Evolutionary conservation across 306 rosid genomes (phyloP), one percentile per base, ranked within the genome.

Genomic region (Trichosanthes cucumerina): DNA sequence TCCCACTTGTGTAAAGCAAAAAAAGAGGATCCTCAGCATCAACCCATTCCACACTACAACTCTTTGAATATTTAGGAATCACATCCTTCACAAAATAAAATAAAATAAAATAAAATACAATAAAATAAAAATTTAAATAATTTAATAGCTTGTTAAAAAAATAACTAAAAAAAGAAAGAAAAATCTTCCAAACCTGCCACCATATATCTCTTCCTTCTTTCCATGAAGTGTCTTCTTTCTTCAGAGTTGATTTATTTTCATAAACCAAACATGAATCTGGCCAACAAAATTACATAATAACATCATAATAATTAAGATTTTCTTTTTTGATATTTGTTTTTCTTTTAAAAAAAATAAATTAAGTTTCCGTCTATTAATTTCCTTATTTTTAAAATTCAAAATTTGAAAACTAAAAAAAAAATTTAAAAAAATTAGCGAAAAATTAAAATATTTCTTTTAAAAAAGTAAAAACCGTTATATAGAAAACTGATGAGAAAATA

Each of bases 11-110:
- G 82, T 92, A 94, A 62, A 94, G 96, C 69, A 94, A 86, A 87
- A 92, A 94, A 58, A 94, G 93, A 75, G 98, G 98, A 81, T 94
- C 96, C 86, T 94, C 98, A 6, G 97, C 97, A 81, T 94, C 96
- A 83, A 94, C 91, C 98, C 98, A 94, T 89, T 94, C 97, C 84
- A 92, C 97, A 12, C 78, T 86, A 83, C 98, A 92, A 68, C 87
- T 80, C 75, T 89, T 88, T 82, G 97, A 86, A 83, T 90, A 88
- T 76, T 46, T 44, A 70, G 92, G 95, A 80, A 92, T 64, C 31
- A 88, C 91, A 81, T 90, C 98, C 98, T 93, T 79, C 75, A 85
- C 87, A 66, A 71, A 19, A 54, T 47, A 19, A 33, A 38, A 34
- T 15, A 34, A 19, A 68, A 6, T 0, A 19, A 1, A 15, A 13